Base-by-base conservation (phyloP, 306 rosid species). In the Phaseolus lunatus region DNA sequence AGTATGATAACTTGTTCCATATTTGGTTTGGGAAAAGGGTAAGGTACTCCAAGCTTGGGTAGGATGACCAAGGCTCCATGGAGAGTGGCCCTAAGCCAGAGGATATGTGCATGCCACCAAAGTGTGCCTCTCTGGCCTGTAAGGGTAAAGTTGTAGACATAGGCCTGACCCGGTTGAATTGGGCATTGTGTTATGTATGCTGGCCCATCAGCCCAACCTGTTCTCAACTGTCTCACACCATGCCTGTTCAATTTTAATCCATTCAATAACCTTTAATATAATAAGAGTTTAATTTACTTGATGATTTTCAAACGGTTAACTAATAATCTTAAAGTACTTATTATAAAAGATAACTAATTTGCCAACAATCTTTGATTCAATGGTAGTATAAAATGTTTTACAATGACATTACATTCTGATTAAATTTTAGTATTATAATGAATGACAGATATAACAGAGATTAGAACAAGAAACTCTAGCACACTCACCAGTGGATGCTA, bases 181-280 rank as follows among this genome's bases (percentile, higher is more conserved):
- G 98, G 98, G 70, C 98, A 93, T 27, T 93, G 98, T 5, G 98
- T 93, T 72, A 93, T 89, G 74, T 84, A 93, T 20, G 98, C 98
- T 0, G 98, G 98, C 33, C 98, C 98, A 82, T 93, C 98, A 0
- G 98, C 95, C 98, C 98, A 93, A 2, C 98, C 96, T 2, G 90
- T 82, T 41, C 96, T 66, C 16, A 93, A 79, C 31, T 93, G 98
- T 69, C 92, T 87, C 1, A 93, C 56, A 11, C 98, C 97, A 59
- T 93, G 98, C 98, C 98, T 89, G 59, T 65, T 78, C 56, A 73
- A 61, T 24, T 54, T 73, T 20, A 26, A 16, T 50, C 50, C 22
- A 68, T 72, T 18, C 37, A 37, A 39, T 59, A 59, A 26, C 16
- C 12, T 39, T 9, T 39, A 39, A 39, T 39, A 2, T 0, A n/a